Evolutionary conservation across 345 rosid species (phyloP), one percentile per base, ranked within the genome.

Genomic region (Euphorbia pulcherrima): DNA sequence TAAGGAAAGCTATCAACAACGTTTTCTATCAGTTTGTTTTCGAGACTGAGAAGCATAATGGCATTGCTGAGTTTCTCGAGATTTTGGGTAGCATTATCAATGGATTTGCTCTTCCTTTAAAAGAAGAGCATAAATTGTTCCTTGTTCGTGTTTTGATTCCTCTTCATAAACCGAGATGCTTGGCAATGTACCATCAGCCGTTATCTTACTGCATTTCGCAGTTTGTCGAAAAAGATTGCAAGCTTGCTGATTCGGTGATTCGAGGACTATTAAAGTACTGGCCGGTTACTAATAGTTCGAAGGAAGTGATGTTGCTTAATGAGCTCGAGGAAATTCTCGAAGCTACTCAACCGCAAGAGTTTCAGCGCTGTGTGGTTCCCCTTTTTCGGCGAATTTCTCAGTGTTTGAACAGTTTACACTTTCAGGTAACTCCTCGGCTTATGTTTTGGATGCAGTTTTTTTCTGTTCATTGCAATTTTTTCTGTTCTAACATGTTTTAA

Each of bases 361-460:
- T 88, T 55, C 94, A 86, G 58, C 74, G 86, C 55, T 88, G 94
- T 33, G 86, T 84, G 88, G 84, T 84, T 0, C 88, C 89, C 27
- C 60, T 88, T 65, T 88, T 88, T 76, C 83, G 79, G 60, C 86
- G 83, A 70, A 80, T 88, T 50, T 86, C 90, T 54, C 81, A 83
- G 65, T 86, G 94, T 57, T 76, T 88, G 76, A 82, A 82, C 81
- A 86, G 94, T 75, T 81, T 81, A 55, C 94, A 88, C 78, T 88
- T 88, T 67, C 94, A 88, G 94, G 94, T 88, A 79, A 68, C 56
- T n/a, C n/a, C n/a, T n/a, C n/a, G n/a, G n/a, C n/a, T n/a, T n/a
- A n/a, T n/a, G n/a, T n/a, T n/a, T n/a, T n/a, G n/a, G n/a, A n/a
- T n/a, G n/a, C 8, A 11, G 2, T 41, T 41, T 41, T 41, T 41